Evolutionary conservation across 208 protist genomes (phyloP), one percentile per base, ranked within the genome.

Genomic region (Leishmania mexicana): DNA sequence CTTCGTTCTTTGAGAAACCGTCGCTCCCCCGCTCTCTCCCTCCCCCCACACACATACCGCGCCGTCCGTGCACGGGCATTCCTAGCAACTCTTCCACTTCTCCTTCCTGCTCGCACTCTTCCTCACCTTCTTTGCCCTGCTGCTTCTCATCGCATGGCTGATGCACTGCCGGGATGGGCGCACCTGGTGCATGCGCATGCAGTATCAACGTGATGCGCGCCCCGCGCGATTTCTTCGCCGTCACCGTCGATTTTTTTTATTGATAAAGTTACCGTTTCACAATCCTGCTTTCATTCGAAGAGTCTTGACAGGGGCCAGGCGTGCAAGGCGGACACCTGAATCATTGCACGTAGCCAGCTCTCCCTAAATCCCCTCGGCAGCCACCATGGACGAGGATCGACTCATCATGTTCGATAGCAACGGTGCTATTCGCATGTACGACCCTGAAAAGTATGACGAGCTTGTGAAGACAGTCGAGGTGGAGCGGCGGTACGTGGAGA

Each of bases 371-470:
- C 31, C 24, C 78, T 42, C 45, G 11, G 8, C 2, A 2, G 21
- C 38, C 68, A 76, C 80, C 4, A 95, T 95, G 93, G 94, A 95
- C 67, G 93, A 96, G 53, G 94, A 97, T 81, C 90, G 93, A 81
- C 77, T 96, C 57, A 89, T 97, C 60, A 96, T 96, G 92, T 98
- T 98, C 83, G 94, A 97, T 90, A 89, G 88, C 84, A 92, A 95
- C 73, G 92, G 93, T 24, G 92, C 92, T 75, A 96, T 97, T 79
- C 92, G 93, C 75, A 96, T 98, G 90, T 98, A 98, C 86, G 92
- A 94, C 81, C 95, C 95, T 5, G 93, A 98, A 42, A 97, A 96
- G 85, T 98, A 92, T 78, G 93, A 98, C 67, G 86, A 98, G 78
- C 83, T 96, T 28, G 71, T 96, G 31, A 95, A 94, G 72, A 82